phyloP scores from a whole-genome alignment of 176 grass and related monocot genomes.

The Bothriochloa decipiens region DNA sequence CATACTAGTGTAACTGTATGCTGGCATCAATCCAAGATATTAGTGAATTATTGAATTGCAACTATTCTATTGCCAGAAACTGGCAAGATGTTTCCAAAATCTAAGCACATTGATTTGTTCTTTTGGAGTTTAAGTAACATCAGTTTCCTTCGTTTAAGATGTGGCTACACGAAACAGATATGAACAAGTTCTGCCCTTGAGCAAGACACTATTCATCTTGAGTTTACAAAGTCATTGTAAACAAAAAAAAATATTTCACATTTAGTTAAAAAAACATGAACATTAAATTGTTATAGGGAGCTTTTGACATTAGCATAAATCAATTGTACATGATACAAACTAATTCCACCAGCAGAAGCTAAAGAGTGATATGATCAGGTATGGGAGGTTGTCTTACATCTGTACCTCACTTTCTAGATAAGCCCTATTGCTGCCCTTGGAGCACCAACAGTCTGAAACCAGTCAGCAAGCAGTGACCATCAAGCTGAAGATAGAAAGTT shows the following conservation, averaged over 20 bases:
- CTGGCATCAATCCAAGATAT: conserved; percentile 1
- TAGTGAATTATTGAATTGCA: no score
- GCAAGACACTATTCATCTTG: conserved; percentile 23
- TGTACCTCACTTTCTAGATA: conserved; percentile 37
- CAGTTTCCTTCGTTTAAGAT: conserved; percentile 17
- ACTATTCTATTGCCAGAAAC: conserved; percentile 25
- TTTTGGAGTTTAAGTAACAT: conserved; percentile 19
- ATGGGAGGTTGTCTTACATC: conserved; percentile 2
- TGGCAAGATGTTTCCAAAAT: conserved; percentile 10
- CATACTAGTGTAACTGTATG: conserved; percentile 27
- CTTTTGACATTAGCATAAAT: conserved; percentile 41
- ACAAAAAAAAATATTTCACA: background rate
- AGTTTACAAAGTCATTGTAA: conserved; percentile 27
- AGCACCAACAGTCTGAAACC: conserved; percentile 34
- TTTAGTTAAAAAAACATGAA: conserved; percentile 22
- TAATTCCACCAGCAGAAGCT: conserved; percentile 30
- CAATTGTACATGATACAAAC: conserved; percentile 31
- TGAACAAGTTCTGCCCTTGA: conserved; percentile 17
- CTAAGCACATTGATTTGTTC: conserved; percentile 8
- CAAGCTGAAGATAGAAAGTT: conserved; percentile 41
- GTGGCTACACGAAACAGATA: conserved; percentile 21
- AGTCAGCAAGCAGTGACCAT: conserved; percentile 34
- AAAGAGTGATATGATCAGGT: conserved; percentile 35
- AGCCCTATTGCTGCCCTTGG: conserved; percentile 20
- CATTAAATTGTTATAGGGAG: conserved; percentile 22